Base-by-base conservation (phyloP, 805 yeast species). In the Cyberlindnera misumaiensis region DNA sequence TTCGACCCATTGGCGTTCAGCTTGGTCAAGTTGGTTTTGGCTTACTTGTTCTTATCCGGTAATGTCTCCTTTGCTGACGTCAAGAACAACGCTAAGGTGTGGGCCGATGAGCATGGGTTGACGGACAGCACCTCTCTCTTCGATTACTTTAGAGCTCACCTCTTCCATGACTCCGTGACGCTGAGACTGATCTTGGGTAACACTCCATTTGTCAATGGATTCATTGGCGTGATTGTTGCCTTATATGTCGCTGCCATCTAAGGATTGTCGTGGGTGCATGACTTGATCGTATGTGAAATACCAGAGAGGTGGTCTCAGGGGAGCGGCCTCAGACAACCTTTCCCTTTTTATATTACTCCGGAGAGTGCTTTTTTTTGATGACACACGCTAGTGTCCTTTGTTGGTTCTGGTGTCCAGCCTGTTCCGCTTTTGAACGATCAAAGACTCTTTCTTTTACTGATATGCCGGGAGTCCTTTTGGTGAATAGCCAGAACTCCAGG, bases 1-100 rank as follows among this genome's bases (percentile, higher is more conserved):
- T 67, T 55, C 55, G 84, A 77, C 55, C 82, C 83, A 30, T 66
- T 77, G 45, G 59, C 68, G 35, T 75, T 72, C 55, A 70, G 71
- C 41, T 56, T 77, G 47, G 44, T 64, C 37, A 75, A 75, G 53
- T 54, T 70, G 24, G 49, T 75, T 43, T 44, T 68, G 18, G 63
- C 65, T 44, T 67, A 64, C 55, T 54, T 63, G 41, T 49, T 68
- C 41, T 41, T 55, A 28, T 47, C 51, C 4, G 48, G 51, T 17
- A 28, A 46, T 31, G 53, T 58, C 25, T 46, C 57, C 26, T 48
- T 56, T 28, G 52, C 52, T 8, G 61, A 55, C 39, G 40, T 53
- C 32, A 49, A 48, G 40, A 48, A 47, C 45, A 53, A 52, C 36
- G 51, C 58, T 25, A 47, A 46, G 25, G 55, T 51, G 32, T 47